Percentiles rank a stretch among this genome's conserved stretches.
Conservation (phyloP, 352 stramenopile genomes). For the Thalassiosira hispida region DNA sequence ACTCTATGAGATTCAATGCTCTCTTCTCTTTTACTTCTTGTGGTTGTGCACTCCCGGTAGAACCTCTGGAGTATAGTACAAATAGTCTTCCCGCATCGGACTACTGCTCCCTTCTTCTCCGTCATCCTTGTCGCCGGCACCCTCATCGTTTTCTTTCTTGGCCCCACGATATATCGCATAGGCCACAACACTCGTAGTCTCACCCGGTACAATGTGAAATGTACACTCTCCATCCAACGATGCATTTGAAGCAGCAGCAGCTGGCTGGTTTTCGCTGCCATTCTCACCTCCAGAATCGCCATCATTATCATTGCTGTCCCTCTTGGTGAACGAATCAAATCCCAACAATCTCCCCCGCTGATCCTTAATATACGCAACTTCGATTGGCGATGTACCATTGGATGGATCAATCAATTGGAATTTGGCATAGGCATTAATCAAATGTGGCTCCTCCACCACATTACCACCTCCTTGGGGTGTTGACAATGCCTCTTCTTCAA, state of each 20-base stretch:
- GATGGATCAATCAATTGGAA: conserved; percentile 51
- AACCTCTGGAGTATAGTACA: conserved; percentile 49
- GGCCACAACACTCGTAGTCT: conserved; percentile 45
- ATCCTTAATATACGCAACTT: conserved; percentile 77
- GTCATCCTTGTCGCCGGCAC: not conserved
- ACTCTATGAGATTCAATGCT: not conserved
- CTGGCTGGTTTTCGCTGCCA: not conserved
- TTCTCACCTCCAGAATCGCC: not conserved
- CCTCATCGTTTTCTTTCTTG: conserved; percentile 10
- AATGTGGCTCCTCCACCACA: conserved; percentile 29
- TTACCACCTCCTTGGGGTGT: not conserved
- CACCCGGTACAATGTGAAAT: conserved; percentile 52
- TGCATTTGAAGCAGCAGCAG: not conserved
- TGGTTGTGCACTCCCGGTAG: conserved; percentile 14
- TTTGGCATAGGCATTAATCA: conserved; percentile 59
- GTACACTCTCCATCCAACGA: conserved; percentile 43
- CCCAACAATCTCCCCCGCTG: conserved; percentile 72
- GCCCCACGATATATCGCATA: conserved; percentile 52
- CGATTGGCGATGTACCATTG: conserved; percentile 46
- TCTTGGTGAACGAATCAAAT: conserved; percentile 64
- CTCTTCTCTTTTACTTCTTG: not conserved
- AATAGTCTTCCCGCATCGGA: conserved; percentile 24
- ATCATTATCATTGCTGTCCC: not conserved
- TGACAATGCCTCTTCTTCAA: not conserved
- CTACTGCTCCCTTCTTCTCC: not conserved